phyloP scores from a whole-genome alignment of 768 basidiomycete species.

The Suillus spraguei region DNA sequence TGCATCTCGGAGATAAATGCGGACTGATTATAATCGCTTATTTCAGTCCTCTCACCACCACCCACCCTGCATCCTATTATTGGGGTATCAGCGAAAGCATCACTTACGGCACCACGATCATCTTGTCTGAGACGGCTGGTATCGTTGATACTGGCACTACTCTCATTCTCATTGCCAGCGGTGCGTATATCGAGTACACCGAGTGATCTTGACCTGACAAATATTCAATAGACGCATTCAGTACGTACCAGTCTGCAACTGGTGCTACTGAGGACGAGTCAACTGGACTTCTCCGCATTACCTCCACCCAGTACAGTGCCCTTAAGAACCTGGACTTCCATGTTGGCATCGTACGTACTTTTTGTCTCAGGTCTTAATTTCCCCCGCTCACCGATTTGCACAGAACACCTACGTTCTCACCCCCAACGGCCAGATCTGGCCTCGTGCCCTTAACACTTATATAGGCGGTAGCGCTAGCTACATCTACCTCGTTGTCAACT shows the following conservation, averaged over 20 bases:
- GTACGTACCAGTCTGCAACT: neutral
- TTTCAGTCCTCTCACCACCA: neutral
- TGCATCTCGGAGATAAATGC: neutral
- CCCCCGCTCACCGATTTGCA: neutral
- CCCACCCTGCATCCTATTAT: neutral
- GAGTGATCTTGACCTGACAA: neutral
- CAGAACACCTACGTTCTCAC: neutral
- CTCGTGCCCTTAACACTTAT: neutral
- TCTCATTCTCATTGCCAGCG: neutral
- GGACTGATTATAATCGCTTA: neutral
- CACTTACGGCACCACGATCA: neutral
- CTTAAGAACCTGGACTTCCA: neutral
- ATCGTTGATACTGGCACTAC: neutral
- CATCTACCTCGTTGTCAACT: neutral
- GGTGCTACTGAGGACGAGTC: neutral
- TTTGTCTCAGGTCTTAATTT: neutral
- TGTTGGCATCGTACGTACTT: neutral
- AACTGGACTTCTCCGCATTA: neutral
- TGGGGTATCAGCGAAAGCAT: neutral
- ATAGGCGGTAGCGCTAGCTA: neutral
- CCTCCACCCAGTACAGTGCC: neutral
- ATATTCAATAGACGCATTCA: neutral
- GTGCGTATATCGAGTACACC: neutral
- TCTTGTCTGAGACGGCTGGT: neutral
- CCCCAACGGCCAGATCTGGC: neutral